Conservation (phyloP, 2,329 filamentous ascomycete genomes). For the Claviceps digitariae region DNA sequence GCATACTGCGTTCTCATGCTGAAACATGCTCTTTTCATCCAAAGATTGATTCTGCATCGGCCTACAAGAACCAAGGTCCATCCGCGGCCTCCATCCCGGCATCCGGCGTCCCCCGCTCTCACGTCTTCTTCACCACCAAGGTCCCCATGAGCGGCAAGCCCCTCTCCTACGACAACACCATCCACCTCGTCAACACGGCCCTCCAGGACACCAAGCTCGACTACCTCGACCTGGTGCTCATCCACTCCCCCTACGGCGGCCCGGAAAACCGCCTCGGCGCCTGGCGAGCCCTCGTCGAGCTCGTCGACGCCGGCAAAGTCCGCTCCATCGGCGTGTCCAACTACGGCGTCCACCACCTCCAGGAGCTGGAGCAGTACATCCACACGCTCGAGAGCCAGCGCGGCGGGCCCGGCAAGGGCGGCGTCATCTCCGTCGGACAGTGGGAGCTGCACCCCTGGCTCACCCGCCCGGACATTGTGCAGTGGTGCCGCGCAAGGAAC, state of each 20-base stretch:
- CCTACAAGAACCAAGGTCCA: constrained; percentile 36
- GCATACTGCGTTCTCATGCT: neutral
- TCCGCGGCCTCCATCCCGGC: constrained; percentile 31
- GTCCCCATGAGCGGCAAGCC: constrained; percentile 27
- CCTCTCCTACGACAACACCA: constrained; percentile 47
- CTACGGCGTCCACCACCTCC: constrained; percentile 49
- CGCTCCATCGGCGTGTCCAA: constrained; percentile 51
- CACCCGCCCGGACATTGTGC: constrained; percentile 60
- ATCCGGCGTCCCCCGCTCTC: constrained; percentile 28
- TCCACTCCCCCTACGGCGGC: constrained; percentile 49
- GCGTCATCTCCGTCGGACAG: constrained; percentile 70
- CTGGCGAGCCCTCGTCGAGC: constrained; percentile 51
- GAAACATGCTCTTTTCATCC: neutral
- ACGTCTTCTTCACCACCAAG: constrained; percentile 45
- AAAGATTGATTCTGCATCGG: constrained; percentile 39
- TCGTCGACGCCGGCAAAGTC: constrained; percentile 46
- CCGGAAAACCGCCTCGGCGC: constrained; percentile 40
- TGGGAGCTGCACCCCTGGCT: constrained; percentile 89
- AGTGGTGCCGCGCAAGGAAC: constrained; percentile 56
- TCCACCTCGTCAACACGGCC: constrained; percentile 48
- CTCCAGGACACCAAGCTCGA: constrained; percentile 47
- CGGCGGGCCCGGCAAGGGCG: constrained; percentile 49
- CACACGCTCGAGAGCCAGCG: constrained; percentile 47
- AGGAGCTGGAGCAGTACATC: constrained; percentile 46
- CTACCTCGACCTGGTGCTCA: constrained; percentile 54